Evolutionary conservation across 1,284 basidiomycete genomes (phyloP).

Genomic region (Cystobasidiaceae sp.): DNA sequence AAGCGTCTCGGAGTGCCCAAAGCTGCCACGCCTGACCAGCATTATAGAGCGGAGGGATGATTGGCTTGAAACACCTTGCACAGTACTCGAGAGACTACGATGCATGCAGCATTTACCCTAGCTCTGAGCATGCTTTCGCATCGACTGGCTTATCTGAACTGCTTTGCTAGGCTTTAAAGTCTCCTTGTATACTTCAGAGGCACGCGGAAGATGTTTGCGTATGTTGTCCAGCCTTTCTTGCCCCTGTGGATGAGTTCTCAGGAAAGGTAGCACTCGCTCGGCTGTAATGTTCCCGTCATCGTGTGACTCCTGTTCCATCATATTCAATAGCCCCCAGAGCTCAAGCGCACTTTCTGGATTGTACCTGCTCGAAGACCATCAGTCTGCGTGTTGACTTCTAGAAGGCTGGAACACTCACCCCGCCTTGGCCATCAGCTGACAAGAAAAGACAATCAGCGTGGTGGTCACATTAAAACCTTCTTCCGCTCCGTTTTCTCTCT

Average conservation of each 20-base stretch:
- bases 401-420: too few species aligned
- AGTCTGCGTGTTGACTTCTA: conserved; percentile 50
- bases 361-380: too few species aligned
- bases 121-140: background rate
- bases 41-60: too few species aligned
- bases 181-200: conserved; percentile 47
- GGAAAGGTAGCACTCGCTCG: conserved; percentile 44
- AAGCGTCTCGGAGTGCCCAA: too few species aligned
- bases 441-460: too few species aligned
- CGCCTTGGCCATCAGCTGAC: conserved; percentile 32
- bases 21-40: too few species aligned
- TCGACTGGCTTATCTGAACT: conserved; percentile 3
- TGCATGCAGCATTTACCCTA: background rate
- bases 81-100: background rate
- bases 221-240: conserved; percentile 45
- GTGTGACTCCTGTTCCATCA: conserved; percentile 42
- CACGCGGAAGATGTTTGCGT: conserved; percentile 45
- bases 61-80: too few species aligned
- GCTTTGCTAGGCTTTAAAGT: conserved; percentile 20
- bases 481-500: background rate
- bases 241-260: conserved; percentile 53
- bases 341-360: conserved; percentile 51
- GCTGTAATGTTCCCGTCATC: conserved; percentile 25
- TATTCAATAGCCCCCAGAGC: conserved; percentile 52
- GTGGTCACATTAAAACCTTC: background rate